Evolutionary conservation across 2,329 filamentous ascomycete species (phyloP).

Genomic region (Aspergillus pseudonomiae): DNA sequence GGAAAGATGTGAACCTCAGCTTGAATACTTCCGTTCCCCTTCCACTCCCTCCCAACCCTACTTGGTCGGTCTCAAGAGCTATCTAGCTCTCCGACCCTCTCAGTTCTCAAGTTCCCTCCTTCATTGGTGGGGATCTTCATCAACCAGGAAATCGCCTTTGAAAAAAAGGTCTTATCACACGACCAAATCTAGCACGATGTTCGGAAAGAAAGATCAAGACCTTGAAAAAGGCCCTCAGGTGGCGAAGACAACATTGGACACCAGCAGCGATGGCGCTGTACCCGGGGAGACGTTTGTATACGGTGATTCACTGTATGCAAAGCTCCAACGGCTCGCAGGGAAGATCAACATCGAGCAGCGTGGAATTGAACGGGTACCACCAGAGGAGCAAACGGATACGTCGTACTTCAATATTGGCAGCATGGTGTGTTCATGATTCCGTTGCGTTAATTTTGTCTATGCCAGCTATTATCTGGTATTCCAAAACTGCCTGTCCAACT

Average conservation of each 20-base stretch:
- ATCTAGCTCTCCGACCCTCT: slow-evolving; percentile 22
- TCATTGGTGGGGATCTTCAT: slow-evolving; percentile 16
- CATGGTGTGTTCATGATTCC: slow-evolving; percentile 58
- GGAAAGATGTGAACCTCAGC: slow-evolving; percentile 25
- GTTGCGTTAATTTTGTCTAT: slow-evolving; percentile 12
- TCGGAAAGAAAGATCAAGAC: slow-evolving; percentile 28
- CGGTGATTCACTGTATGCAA: slow-evolving; percentile 60
- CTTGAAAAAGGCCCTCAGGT: slow-evolving; percentile 39
- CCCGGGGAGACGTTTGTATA: slow-evolving; percentile 62
- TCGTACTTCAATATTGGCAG: slow-evolving; percentile 70
- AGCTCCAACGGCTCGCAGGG: slow-evolving; percentile 64
- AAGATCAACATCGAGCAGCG: slow-evolving; percentile 71
- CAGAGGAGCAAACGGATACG: slow-evolving; percentile 67
- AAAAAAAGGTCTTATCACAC: slow-evolving; percentile 16
- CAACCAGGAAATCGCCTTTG: slow-evolving; percentile 6
- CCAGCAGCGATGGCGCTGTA: slow-evolving; percentile 53
- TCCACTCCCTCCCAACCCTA: slow-evolving; percentile 11
- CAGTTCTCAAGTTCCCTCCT: slow-evolving; percentile 15
- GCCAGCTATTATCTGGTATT: slow-evolving; percentile 13
- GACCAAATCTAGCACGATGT: slow-evolving; percentile 22
- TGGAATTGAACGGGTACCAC: slow-evolving; percentile 74
- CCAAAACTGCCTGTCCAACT: slow-evolving; percentile 23
- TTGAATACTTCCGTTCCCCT: slow-evolving; percentile 11
- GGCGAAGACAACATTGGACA: slow-evolving; percentile 29
- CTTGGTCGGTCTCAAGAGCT: slow-evolving; percentile 24